phyloP scores from a whole-genome alignment of 805 yeast genomes.

The Wickerhamomyces mucosus region DNA sequence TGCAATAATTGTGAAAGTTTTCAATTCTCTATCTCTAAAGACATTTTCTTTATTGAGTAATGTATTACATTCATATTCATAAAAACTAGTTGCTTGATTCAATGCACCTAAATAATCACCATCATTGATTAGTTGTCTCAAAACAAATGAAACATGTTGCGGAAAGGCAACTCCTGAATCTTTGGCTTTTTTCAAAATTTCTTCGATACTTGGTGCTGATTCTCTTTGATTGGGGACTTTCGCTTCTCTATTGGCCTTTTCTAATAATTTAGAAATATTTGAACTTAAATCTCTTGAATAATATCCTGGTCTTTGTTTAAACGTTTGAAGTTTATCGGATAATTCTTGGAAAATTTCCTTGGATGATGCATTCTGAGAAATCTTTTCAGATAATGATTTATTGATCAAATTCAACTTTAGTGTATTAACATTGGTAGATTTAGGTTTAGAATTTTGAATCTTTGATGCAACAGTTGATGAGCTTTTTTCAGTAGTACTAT shows the following conservation, averaged over 20 bases:
- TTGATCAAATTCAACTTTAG: no score
- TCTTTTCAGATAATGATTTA: no score
- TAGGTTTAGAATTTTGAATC: no score
- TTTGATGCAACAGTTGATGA: no score
- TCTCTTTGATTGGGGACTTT: slow-evolving; percentile 6
- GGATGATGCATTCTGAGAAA: slow-evolving; percentile 1
- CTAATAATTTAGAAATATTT: slow-evolving; percentile 5
- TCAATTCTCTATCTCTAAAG: background rate
- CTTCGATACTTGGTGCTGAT: slow-evolving; percentile 14
- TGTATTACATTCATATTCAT: slow-evolving; percentile 11
- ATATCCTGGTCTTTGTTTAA: no score
- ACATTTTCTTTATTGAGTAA: background rate
- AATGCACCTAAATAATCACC: slow-evolving; percentile 10
- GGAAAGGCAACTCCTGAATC: slow-evolving; percentile 9
- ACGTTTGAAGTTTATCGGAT: no score
- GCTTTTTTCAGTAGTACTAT: no score
- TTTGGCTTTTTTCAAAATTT: slow-evolving; percentile 12
- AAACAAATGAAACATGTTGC: slow-evolving; percentile 8
- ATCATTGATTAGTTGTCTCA: slow-evolving; percentile 7
- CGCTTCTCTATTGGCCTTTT: slow-evolving; percentile 10
- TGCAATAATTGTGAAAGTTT: slow-evolving; percentile 6
- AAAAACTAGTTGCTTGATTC: slow-evolving; percentile 15
- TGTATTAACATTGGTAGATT: no score
- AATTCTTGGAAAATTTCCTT: slow-evolving; percentile 3
- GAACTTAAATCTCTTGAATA: no score